These are phyloP conservation scores for Nemophila menziesii DNA, from an alignment of 257 asterid species.

Conservation along the genomic window DNA sequence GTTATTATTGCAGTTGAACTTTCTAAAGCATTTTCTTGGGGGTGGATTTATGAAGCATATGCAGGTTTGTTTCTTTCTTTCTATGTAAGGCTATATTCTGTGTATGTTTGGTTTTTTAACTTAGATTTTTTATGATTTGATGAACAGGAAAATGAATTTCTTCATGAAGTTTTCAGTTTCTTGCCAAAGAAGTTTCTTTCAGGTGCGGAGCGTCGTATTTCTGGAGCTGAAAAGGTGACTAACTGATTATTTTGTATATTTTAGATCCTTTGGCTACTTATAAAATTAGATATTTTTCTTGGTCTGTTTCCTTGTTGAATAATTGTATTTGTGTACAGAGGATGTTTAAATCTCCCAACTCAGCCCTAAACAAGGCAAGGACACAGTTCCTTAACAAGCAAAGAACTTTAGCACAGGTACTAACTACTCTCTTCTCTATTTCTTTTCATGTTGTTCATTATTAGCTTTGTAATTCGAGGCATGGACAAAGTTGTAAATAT, in stretches of 20 bases:
- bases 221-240: slow-evolving; percentile 58
- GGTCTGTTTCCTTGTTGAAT: no score
- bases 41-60: slow-evolving; percentile 96
- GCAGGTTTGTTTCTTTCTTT: slow-evolving; percentile 42
- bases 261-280: no score
- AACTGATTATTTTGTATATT: neutral
- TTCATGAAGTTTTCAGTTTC: slow-evolving; percentile 77
- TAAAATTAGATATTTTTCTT: no score
- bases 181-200: slow-evolving; percentile 41
- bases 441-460: neutral
- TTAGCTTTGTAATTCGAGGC: neutral
- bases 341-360: slow-evolving; percentile 70
- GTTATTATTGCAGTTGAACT: slow-evolving; percentile 46
- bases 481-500: neutral
- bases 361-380: slow-evolving; percentile 68
- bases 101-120: neutral
- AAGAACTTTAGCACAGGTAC: slow-evolving; percentile 60
- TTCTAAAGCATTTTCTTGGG: slow-evolving; percentile 86
- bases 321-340: slow-evolving; percentile 31
- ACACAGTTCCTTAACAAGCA: slow-evolving; percentile 75
- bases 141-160: slow-evolving; percentile 73
- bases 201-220: slow-evolving; percentile 36
- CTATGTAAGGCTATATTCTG: neutral
- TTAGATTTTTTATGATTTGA: neutral
- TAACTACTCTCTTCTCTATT: neutral